Evolutionary conservation across 1,139 yeast genomes (phyloP).

Genomic region (Debaryomyces robertsiae): DNA sequence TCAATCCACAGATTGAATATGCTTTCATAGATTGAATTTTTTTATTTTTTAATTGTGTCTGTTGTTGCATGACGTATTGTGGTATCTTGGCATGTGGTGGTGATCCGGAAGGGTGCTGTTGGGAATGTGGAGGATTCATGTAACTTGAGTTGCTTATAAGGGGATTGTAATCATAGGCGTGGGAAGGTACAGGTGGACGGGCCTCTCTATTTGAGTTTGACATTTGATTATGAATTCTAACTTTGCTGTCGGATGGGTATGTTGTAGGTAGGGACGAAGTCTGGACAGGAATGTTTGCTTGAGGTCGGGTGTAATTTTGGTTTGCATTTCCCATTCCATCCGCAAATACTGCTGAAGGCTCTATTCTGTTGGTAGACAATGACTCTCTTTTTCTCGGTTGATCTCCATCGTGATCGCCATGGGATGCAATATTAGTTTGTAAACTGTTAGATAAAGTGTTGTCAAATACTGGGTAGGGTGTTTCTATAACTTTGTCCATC

Average conservation of each 20-base stretch:
- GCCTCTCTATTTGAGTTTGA: too few species aligned
- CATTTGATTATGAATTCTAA: too few species aligned
- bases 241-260: too few species aligned
- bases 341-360: neutral
- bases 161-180: neutral
- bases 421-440: neutral
- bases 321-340: neutral
- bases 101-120: slow-evolving; percentile 17
- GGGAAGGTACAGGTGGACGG: too few species aligned
- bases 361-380: neutral
- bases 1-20: slow-evolving; percentile 61
- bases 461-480: slow-evolving; percentile 23
- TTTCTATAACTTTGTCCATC: slow-evolving; percentile 22
- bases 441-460: slow-evolving; percentile 2
- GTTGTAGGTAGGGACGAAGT: neutral
- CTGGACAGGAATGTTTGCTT: slow-evolving; percentile 10
- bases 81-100: slow-evolving; percentile 13
- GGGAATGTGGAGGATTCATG: slow-evolving; percentile 2
- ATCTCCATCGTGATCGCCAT: neutral
- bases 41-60: slow-evolving; percentile 23
- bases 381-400: neutral
- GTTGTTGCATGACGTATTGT: slow-evolving; percentile 21
- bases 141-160: slow-evolving; percentile 16
- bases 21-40: slow-evolving; percentile 44
- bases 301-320: slow-evolving; percentile 10